These are phyloP conservation scores for Scleroderma citrinum DNA, from an alignment of 768 basidiomycete species.

Conservation along the genomic window DNA sequence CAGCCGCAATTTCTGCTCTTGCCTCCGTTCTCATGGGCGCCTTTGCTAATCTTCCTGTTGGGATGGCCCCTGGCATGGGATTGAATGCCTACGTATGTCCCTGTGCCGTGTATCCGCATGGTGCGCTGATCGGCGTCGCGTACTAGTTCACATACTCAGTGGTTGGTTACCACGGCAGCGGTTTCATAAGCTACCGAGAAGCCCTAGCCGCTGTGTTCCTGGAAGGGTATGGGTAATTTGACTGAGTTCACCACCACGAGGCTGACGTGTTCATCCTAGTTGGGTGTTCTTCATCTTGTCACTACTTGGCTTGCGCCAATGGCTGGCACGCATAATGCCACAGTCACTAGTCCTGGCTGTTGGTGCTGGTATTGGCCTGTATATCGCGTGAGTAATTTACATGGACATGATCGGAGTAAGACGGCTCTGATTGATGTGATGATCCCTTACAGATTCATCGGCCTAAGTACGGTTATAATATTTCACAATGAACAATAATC, in stretches of 20 bases:
- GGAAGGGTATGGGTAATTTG: constrained; percentile 57
- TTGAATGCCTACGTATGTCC: constrained; percentile 69
- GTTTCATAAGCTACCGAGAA: constrained; percentile 66
- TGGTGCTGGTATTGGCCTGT: constrained; percentile 82
- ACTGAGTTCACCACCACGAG: neutral
- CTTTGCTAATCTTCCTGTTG: constrained; percentile 84
- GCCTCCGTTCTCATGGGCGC: constrained; percentile 79
- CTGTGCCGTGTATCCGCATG: neutral
- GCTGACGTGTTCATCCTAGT: constrained; percentile 28
- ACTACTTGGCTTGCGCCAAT: constrained; percentile 79
- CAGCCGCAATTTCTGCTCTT: constrained; percentile 71
- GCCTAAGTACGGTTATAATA: constrained; percentile 45
- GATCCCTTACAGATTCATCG: constrained; percentile 52
- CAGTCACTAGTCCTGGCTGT: constrained; percentile 81
- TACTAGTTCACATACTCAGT: constrained; percentile 79
- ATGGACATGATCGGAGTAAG: too few species aligned
- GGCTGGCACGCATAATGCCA: constrained; percentile 85
- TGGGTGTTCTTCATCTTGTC: constrained; percentile 82
- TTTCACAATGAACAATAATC: neutral
- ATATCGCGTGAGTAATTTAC: constrained; percentile 60
- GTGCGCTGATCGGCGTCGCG: neutral
- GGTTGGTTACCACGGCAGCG: constrained; percentile 76
- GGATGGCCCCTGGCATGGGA: constrained; percentile 81
- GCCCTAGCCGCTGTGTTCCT: constrained; percentile 83
- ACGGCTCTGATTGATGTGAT: too few species aligned